Evolutionary conservation across 768 basidiomycete species (phyloP), one percentile per base, ranked within the genome.

Genomic region (Filobasidium floriforme): DNA sequence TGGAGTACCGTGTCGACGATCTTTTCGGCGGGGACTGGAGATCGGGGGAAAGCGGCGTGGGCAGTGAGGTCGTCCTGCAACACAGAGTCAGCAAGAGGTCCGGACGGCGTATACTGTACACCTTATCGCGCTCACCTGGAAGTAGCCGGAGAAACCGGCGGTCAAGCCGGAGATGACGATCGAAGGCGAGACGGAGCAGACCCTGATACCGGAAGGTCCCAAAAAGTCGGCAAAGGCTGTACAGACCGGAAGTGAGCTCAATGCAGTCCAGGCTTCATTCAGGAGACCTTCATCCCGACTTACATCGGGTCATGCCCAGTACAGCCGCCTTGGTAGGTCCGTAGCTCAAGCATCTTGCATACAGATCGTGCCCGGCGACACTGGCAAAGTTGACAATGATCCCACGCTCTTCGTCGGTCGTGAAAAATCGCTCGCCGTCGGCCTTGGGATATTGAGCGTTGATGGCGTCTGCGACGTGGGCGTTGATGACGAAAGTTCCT

Each of bases 351-450:
- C 69, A 68, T n/a, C 76, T 70, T 18, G 74, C 74, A 59, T 75
- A n/a, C n/a, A n/a, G n/a, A n/a, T n/a, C n/a, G n/a, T n/a, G n/a
- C n/a, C n/a, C n/a, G n/a, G 73, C 76, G 1, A 70, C 76, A 29
- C 68, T 70, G 15, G 76, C 76, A 51, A 75, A 72, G 70, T 77
- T 77, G 71, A 77, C 63, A 44, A 77, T 77, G 66, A 75, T 69
- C 37, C 75, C 75, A 7, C 75, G 67, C 65, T 76, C 75, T 60
- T 76, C 75, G 60, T 73, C 67, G 55, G 66, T 68, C 10, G 68
- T 67, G 61, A 67, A 73, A 70, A 72, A 74, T 7, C 68, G 70
- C 9, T 65, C 68, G 52, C 71, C 70, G 32, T 68, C 61, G 1
- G 59, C 59, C 19, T 68, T 64, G 0, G 73, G 71, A 64, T 76